phyloP scores from a whole-genome alignment of 164 flowering plant genomes.

The Kalanchoe fedtschenkoi region DNA sequence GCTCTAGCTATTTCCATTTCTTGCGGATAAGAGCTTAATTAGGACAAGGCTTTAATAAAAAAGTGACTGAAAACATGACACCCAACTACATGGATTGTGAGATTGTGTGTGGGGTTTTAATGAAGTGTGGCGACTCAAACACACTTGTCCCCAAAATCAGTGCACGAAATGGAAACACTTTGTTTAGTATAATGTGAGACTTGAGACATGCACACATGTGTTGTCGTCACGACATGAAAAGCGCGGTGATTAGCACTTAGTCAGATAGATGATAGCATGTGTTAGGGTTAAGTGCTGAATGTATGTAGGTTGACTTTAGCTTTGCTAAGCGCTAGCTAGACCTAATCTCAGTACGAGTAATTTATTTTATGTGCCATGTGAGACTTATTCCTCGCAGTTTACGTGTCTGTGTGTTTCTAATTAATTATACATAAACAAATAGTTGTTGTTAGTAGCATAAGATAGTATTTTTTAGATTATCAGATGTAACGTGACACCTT shows the following conservation, averaged over 20 bases:
- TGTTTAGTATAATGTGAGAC: not conserved
- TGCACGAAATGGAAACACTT: not conserved
- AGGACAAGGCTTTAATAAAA: not conserved
- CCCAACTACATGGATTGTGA: not conserved
- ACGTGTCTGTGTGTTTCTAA: too few relatives aligned
- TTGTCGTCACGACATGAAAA: not conserved
- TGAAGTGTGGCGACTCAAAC: conserved; percentile 2
- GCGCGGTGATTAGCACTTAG: not conserved
- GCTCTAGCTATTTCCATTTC: too few relatives aligned
- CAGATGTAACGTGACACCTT: too few relatives aligned
- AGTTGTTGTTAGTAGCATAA: too few relatives aligned
- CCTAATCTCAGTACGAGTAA: too few relatives aligned
- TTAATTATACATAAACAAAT: too few relatives aligned
- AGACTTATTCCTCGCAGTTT: too few relatives aligned
- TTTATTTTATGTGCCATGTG: too few relatives aligned
- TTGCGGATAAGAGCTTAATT: not conserved
- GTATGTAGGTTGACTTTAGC: not conserved
- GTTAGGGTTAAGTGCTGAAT: not conserved
- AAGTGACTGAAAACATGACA: not conserved
- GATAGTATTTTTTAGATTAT: too few relatives aligned
- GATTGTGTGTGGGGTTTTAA: conserved; percentile 5
- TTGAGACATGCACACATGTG: not conserved
- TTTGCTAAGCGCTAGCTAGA: too few relatives aligned
- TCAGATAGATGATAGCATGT: not conserved
- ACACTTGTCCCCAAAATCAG: not conserved